Base-by-base conservation (phyloP, 345 rosid species). In the Aquilaria malaccensis region DNA sequence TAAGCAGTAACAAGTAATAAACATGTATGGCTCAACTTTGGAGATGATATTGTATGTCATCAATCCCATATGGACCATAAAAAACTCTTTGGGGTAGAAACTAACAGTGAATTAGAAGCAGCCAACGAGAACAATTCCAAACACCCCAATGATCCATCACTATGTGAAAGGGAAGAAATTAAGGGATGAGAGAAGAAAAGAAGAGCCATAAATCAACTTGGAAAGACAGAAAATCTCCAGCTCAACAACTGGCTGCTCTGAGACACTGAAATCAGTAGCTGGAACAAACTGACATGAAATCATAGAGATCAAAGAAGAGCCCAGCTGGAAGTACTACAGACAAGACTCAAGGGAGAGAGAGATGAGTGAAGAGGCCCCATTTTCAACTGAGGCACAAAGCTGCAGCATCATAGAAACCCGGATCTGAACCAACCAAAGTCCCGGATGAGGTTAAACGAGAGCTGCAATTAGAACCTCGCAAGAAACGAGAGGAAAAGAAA, bases 391-490 rank as follows among this genome's bases (percentile, higher is more conserved):
- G 63, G 64, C 70, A 70, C 56, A 60, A 60, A 62, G 68, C 22
- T 22, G 22, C 53, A 69, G 54, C 63, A 37, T 9, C 43, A 50
- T 51, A 54, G 32, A 68, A 61, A 52, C 61, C 80, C 72, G 80
- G 83, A 79, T 84, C 91, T 81, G 86, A 79, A 71, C 70, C 80
- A 70, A 70, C 52, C 61, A 47, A 71, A 68, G 49, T 66, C 59
- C 46, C 45, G 48, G 76, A 76, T 51, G 67, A 45, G 76, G 74
- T 68, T 55, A 72, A 69, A 74, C 58, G 55, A 11, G 48, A 52
- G 50, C 30, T 67, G 59, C 43, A 37, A 9, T 53, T 33, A 56
- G 64, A 47, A 59, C 62, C 67, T 37, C 64, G 7, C 43, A 37
- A 37, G 43, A 37, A 3, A 37, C 7, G 4, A 37, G 43, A 37